Base-by-base conservation (phyloP, 495 filamentous ascomycete species). In the Annulohypoxylon nitens region DNA sequence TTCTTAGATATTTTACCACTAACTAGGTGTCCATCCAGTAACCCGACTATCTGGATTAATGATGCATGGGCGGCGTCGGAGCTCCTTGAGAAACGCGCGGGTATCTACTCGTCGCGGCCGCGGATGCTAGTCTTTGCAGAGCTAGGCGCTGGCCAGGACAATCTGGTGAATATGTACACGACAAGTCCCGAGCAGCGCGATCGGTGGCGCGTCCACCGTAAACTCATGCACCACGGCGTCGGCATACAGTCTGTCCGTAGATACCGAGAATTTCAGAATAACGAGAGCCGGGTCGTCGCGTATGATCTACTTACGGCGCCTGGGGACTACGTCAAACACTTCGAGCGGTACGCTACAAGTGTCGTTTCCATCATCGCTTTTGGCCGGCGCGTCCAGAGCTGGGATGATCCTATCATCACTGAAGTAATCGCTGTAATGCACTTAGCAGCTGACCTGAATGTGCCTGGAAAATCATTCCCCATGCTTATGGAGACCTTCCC, bases 301-400 rank as follows among this genome's bases (percentile, higher is more conserved):
- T 82, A 83, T 25, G 86, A 90, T 66, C 76, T 90, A 3, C 75
- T 86, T 4, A 81, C 76, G 9, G 83, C 77, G 12, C 84, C 86
- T 0, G 75, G 75, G 23, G 78, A 84, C 36, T 91, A 89, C 78
- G 88, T 88, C 51, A 89, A 87, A 78, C 87, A 89, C 51, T 80
- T 91, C 7, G 89, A 91, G 75, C 81, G 89, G 37, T 91, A 90
- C 67, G 88, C 89, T 2, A 87, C 88, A 0, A 89, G 87, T 64
- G 86, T 91, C 10, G 90, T 91, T 48, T 88, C 88, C 36, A 89
- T 87, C 63, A 87, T 91, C 57, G 88, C 85, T 2, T 91, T 90
- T 70, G 89, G 89, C 0, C 82, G 89, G 16, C 81, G 89, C 7
- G 88, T 91, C 10, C 85, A 88, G 45, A 85, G 82, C 41, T 83